phyloP scores from a whole-genome alignment of 768 basidiomycete species.

The Hericium coralloides region DNA sequence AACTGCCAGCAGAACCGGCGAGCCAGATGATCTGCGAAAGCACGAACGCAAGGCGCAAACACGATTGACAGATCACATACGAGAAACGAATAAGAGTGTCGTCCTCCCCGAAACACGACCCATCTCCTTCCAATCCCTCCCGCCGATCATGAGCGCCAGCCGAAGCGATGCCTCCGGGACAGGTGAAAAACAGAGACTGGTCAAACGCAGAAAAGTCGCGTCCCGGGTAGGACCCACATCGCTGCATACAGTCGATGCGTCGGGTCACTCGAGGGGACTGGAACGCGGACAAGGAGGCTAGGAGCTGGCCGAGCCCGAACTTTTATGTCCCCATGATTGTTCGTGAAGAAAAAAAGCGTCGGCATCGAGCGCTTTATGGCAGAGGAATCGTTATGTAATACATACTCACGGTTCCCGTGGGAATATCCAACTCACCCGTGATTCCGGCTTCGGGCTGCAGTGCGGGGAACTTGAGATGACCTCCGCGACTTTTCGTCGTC shows the following conservation, averaged over 20 bases:
- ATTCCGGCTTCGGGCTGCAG: not conserved
- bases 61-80: not conserved
- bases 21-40: too few species aligned
- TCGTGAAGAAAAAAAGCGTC: conserved; percentile 28
- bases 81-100: not conserved
- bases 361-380: conserved; percentile 12
- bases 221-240: conserved; percentile 1
- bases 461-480: not conserved
- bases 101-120: conserved; percentile 23
- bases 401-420: conserved; percentile 24
- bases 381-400: conserved; percentile 33
- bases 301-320: conserved; percentile 83
- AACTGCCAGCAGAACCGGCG: too few species aligned
- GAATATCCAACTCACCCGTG: not conserved
- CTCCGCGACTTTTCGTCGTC: not conserved
- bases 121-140: conserved; percentile 26
- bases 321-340: conserved; percentile 83
- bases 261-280: conserved; percentile 69
- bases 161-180: conserved; percentile 58
- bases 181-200: conserved; percentile 26
- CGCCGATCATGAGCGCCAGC: conserved; percentile 63
- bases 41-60: too few species aligned
- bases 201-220: conserved; percentile 29
- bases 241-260: conserved; percentile 24
- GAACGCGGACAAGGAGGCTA: conserved; percentile 89